A percentile compares a stretch with the other conserved stretches of the same genome.
Evolutionary conservation across 192 early-diverging fungal species (phyloP).

Genomic region (Coemansia sp.): DNA sequence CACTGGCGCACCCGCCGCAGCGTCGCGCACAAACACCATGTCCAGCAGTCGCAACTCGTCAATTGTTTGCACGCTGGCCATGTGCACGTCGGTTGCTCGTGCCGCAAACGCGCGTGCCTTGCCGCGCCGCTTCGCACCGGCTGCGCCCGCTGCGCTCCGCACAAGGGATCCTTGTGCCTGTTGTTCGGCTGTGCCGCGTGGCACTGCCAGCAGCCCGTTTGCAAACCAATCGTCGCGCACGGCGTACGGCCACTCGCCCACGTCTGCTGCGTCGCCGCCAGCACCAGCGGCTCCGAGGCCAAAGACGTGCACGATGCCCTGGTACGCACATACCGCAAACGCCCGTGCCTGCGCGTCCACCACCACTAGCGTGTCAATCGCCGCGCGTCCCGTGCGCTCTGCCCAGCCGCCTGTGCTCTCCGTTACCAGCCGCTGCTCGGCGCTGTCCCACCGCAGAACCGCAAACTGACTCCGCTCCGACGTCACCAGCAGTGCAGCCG

Average conservation of each 20-base stretch:
- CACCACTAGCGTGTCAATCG: constrained; percentile 52
- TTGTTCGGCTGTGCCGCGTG: no score
- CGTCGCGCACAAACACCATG: constrained; percentile 23
- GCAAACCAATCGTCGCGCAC: constrained; percentile 9
- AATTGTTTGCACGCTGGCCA: constrained; percentile 25
- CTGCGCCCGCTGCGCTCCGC: neutral
- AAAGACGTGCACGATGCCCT: constrained; percentile 66
- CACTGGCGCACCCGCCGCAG: constrained; percentile 1
- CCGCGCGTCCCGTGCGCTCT: constrained; percentile 56
- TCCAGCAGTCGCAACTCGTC: constrained; percentile 42
- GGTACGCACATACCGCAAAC: constrained; percentile 61
- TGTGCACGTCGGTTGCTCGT: constrained; percentile 32
- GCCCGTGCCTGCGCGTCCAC: constrained; percentile 57
- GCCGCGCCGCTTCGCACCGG: constrained; percentile 8
- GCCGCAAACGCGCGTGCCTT: constrained; percentile 22
- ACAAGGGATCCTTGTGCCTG: no score
- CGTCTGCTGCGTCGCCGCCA: neutral
- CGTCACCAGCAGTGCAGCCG: constrained; percentile 63
- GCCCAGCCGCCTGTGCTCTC: constrained; percentile 61
- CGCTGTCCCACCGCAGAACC: constrained; percentile 64
- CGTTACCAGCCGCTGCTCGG: constrained; percentile 51
- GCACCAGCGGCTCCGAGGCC: constrained; percentile 40
- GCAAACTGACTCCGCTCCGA: constrained; percentile 68
- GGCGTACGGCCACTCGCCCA: constrained; percentile 23
- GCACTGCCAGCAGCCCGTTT: constrained; percentile 9